These are phyloP conservation scores for Rhizomucor miehei DNA, from an alignment of 371 early-diverging fungal species.

Conservation along the genomic window DNA sequence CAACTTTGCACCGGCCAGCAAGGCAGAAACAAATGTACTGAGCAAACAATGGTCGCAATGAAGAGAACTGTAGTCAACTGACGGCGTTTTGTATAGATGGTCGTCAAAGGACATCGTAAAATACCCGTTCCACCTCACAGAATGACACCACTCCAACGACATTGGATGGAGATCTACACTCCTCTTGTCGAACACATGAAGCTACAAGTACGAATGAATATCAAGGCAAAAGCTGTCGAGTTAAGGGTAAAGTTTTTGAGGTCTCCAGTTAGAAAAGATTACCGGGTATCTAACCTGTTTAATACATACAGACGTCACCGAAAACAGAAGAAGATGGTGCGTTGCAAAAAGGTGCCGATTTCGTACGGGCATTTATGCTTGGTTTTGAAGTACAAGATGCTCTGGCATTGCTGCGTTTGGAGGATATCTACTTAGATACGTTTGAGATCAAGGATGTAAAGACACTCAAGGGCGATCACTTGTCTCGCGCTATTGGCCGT, in stretches of 20 bases:
- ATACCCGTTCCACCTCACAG: conserved; percentile 94
- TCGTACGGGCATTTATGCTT: conserved; percentile 87
- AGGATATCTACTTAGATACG: conserved; percentile 93
- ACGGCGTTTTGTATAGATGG: conserved; percentile 21
- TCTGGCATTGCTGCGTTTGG: conserved; percentile 90
- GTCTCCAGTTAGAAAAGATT: no score
- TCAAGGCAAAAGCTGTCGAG: conserved; percentile 88
- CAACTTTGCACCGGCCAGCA: conserved; percentile 38
- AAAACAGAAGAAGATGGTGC: conserved; percentile 86
- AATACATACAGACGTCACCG: conserved; percentile 59
- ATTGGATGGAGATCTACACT: conserved; percentile 98
- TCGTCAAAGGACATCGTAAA: conserved; percentile 63
- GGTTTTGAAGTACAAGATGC: conserved; percentile 96
- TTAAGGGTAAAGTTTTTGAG: conserved; percentile 56
- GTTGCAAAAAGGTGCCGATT: conserved; percentile 95
- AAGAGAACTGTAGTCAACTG: conserved; percentile 20
- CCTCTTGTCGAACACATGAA: conserved; percentile 98
- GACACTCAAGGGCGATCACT: conserved; percentile 93
- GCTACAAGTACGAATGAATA: conserved; percentile 96
- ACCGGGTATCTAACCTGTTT: background rate
- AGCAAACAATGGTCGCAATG: conserved; percentile 16
- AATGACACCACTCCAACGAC: conserved; percentile 87
- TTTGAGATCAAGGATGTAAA: conserved; percentile 99
- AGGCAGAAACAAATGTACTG: conserved; percentile 31
- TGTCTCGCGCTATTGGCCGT: conserved; percentile 98